These are phyloP conservation scores for Fulvia fulva DNA, from an alignment of 2,329 filamentous ascomycete species.

Conservation along the genomic window DNA sequence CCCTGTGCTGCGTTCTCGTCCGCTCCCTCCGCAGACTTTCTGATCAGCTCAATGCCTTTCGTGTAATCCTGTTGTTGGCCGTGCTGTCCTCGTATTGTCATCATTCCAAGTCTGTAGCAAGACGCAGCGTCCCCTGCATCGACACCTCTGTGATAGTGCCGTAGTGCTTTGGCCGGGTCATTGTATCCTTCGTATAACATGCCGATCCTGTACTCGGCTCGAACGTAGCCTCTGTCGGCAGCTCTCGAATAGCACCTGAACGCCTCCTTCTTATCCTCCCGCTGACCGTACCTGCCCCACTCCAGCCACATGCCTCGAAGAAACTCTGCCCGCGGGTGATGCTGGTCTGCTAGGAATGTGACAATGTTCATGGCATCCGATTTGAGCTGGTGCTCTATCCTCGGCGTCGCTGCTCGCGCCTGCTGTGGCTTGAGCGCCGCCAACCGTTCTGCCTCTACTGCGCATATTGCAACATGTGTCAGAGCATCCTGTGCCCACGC, in stretches of 20 bases:
- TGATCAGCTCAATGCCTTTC: constrained; percentile 76
- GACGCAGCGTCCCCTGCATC: constrained; percentile 81
- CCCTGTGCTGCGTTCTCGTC: constrained; percentile 97
- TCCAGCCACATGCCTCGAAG: constrained; percentile 96
- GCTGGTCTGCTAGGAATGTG: constrained; percentile 81
- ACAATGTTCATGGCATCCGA: constrained; percentile 90
- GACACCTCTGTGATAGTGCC: constrained; percentile 82
- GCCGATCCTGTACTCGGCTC: constrained; percentile 93
- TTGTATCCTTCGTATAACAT: constrained; percentile 98
- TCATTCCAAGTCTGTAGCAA: constrained; percentile 87
- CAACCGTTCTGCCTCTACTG: constrained; percentile 70
- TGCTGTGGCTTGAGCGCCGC: constrained; percentile 40
- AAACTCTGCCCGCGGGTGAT: constrained; percentile 90
- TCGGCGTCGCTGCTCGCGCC: constrained; percentile 71
- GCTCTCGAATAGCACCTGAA: constrained; percentile 81
- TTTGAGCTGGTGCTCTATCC: constrained; percentile 81
- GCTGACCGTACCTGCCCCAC: constrained; percentile 90
- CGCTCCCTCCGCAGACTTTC: constrained; percentile 74
- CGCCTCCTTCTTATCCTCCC: constrained; percentile 90
- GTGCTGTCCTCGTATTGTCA: constrained; percentile 91
- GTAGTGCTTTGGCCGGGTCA: constrained; percentile 83
- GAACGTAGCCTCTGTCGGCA: constrained; percentile 78
- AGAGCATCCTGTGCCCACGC: constrained; percentile 94
- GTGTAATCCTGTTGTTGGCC: constrained; percentile 79
- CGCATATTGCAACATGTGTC: constrained; percentile 78